Base-by-base conservation (phyloP, 2,329 filamentous ascomycete species). In the Colletotrichum viniferum region DNA sequence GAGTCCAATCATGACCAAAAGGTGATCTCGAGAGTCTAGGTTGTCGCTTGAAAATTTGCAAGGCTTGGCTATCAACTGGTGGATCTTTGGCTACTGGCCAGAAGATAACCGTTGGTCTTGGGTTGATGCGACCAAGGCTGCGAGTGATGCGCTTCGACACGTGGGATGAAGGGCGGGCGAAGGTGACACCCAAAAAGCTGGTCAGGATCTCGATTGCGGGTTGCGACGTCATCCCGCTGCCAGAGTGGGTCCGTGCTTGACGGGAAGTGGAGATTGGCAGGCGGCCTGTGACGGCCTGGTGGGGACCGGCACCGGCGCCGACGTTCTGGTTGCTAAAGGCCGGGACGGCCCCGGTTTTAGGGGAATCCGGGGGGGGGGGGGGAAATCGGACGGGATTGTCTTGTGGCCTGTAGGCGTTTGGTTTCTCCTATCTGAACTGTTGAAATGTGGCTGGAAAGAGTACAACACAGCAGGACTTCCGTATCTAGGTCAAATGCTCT, bases 171-270 rank as follows among this genome's bases (percentile, higher is more conserved):
- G 52, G 8, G 30, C n/a, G 38, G 30, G 72, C 16, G 26, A 30
- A 12, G 2, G 21, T 24, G 52, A 72, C 60, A 62, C 48, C 68
- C 55, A 61, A 26, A 62, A 34, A 65, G 24, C 55, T n/a, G 73
- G 69, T 48, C 32, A 60, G 72, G 69, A 75, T 75, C 73, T 67
- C 63, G 73, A 75, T 75, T 75, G 62, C 69, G 73, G 69, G 58
- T 30, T 63, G 26, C 73, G 73, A 75, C 73, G 73, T 75, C 73
- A 75, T 75, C 73, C 62, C 69, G 63, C 69, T 48, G 56, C 43
- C 12, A 18, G 16, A 24, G 52, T 61, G 58, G 32, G 68, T 16
- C 63, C 26, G 36, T 66, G 21, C 73, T 18, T 10, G 24, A 26
- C 63, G 56, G 26, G 1, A 21, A 52, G 73, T 69, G 73, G 73